Percentiles rank a stretch among this genome's conserved stretches.
Conservation (phyloP, 495 filamentous ascomycete species). For the Talaromyces adpressus region DNA sequence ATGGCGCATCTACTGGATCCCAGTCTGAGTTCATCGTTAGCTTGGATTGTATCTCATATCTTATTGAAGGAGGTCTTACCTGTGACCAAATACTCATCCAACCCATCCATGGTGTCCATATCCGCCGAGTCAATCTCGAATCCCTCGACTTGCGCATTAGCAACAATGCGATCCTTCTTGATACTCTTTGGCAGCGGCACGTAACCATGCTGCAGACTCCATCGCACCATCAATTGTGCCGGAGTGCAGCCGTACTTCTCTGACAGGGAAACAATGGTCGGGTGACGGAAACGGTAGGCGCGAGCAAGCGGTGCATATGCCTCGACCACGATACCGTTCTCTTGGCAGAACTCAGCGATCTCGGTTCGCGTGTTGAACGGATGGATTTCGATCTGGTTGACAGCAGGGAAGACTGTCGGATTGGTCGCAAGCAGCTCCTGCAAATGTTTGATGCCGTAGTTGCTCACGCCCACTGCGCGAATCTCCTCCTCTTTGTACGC, state of each 20-base stretch:
- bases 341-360: slow-evolving; percentile 47
- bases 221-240: slow-evolving; percentile 57
- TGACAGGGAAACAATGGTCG: slow-evolving; percentile 39
- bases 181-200: slow-evolving; percentile 72
- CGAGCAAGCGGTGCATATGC: slow-evolving; percentile 60
- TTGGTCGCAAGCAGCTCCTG: slow-evolving; percentile 53
- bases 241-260: slow-evolving; percentile 52
- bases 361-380: slow-evolving; percentile 58
- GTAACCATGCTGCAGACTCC: slow-evolving; percentile 53
- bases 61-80: neutral
- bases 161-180: slow-evolving; percentile 52
- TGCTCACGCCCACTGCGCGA: slow-evolving; percentile 56
- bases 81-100: slow-evolving; percentile 46
- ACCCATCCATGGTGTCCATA: slow-evolving; percentile 17
- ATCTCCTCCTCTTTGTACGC: slow-evolving; percentile 54
- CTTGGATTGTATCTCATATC: neutral
- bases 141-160: slow-evolving; percentile 49
- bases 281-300: slow-evolving; percentile 48
- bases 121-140: slow-evolving; percentile 52
- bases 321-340: slow-evolving; percentile 51
- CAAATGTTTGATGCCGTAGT: slow-evolving; percentile 62
- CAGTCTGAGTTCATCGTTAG: slow-evolving; percentile 23
- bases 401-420: slow-evolving; percentile 42
- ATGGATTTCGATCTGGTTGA: slow-evolving; percentile 67
- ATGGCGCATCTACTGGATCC: slow-evolving; percentile 24